These are phyloP conservation scores for Pholiota adiposa DNA, from an alignment of 1,284 basidiomycete genomes.

Conservation along the genomic window DNA sequence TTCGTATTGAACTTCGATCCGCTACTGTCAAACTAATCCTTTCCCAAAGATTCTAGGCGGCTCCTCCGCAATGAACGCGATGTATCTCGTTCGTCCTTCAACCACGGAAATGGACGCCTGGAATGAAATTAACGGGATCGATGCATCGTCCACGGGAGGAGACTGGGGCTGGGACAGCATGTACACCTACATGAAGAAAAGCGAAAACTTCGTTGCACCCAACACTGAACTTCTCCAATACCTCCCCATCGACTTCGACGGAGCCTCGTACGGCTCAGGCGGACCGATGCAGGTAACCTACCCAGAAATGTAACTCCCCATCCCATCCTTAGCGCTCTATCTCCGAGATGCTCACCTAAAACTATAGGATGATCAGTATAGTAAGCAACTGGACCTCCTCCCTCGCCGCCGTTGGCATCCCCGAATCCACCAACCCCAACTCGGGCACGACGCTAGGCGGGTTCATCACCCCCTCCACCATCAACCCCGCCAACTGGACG, in stretches of 20 bases:
- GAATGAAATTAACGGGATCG: slow-evolving; percentile 38
- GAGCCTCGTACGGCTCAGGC: slow-evolving; percentile 43
- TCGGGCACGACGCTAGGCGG: slow-evolving; percentile 36
- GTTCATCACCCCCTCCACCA: slow-evolving; percentile 36
- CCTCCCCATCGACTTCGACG: slow-evolving; percentile 44
- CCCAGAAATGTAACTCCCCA: slow-evolving; percentile 48
- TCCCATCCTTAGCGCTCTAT: slow-evolving; percentile 22
- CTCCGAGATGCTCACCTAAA: slow-evolving; percentile 27
- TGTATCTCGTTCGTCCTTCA: slow-evolving; percentile 64
- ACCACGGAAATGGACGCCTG: slow-evolving; percentile 58
- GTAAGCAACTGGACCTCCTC: slow-evolving; percentile 35
- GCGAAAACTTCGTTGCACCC: slow-evolving; percentile 50
- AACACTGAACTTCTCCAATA: slow-evolving; percentile 33
- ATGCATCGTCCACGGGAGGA: slow-evolving; percentile 29
- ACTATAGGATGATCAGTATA: slow-evolving; percentile 31
- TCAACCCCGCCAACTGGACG: slow-evolving; percentile 42
- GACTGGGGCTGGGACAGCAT: slow-evolving; percentile 61
- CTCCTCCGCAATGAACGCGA: slow-evolving; percentile 72
- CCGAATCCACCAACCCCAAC: slow-evolving; percentile 27
- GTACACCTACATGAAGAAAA: slow-evolving; percentile 57
- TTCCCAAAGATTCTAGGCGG: slow-evolving; percentile 66
- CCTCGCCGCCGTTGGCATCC: slow-evolving; percentile 31
- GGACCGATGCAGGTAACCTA: slow-evolving; percentile 54
- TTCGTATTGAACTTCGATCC: slow-evolving; percentile 9
- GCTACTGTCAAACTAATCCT: background rate